Evolutionary conservation across 441 rosid species (phyloP).

Genomic region (Dalechampia spathulata): DNA sequence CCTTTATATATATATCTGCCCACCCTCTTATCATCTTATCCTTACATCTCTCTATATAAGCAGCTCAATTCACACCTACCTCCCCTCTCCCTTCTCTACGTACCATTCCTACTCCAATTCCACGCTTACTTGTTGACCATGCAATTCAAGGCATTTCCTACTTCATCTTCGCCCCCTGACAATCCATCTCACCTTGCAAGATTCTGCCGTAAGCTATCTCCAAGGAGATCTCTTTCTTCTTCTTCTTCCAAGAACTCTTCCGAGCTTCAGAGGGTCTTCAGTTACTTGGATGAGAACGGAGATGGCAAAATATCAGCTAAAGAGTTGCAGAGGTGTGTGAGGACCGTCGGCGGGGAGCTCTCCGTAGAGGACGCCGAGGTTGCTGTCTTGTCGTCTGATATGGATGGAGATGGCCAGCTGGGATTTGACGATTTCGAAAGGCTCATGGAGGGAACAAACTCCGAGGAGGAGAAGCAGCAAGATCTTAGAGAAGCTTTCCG

Average conservation of each 20-base stretch:
- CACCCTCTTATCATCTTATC: no score
- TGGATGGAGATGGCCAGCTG: constrained; percentile 46
- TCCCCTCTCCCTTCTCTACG: no score
- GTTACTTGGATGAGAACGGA: constrained; percentile 46
- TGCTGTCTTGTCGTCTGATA: constrained; percentile 38
- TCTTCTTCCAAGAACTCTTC: background rate
- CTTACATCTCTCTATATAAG: no score
- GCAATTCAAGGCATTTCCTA: background rate
- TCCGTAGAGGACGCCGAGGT: constrained; percentile 41
- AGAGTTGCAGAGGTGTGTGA: constrained; percentile 48
- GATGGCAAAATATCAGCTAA: constrained; percentile 50
- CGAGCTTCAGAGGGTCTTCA: constrained; percentile 40
- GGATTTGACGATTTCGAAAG: constrained; percentile 45
- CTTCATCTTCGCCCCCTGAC: background rate
- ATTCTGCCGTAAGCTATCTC: constrained; percentile 24
- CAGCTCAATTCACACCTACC: no score
- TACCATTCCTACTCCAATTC: no score
- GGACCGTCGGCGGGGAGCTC: constrained; percentile 35
- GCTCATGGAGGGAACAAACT: constrained; percentile 33
- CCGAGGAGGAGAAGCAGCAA: constrained; percentile 34
- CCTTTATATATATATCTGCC: no score
- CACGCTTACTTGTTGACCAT: no score
- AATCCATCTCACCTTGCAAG: constrained; percentile 8
- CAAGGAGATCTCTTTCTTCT: constrained; percentile 9
- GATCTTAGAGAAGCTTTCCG: constrained; percentile 43